Evolutionary conservation across 2,329 filamentous ascomycete species (phyloP).

Genomic region (Xylariaceae sp.): DNA sequence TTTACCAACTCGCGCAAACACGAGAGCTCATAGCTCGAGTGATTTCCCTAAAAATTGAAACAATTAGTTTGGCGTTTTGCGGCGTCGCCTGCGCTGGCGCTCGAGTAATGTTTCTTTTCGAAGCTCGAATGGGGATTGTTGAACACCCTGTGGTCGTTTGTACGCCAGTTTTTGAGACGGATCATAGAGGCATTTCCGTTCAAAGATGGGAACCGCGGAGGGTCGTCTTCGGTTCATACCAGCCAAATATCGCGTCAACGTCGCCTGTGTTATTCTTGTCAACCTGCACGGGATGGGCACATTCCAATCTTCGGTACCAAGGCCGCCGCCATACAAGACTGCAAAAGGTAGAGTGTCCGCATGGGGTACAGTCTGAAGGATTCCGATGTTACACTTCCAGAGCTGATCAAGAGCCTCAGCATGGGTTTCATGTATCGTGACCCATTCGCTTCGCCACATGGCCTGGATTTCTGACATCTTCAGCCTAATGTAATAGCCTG

Average conservation of each 20-base stretch:
- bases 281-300: neutral
- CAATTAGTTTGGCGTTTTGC: neutral
- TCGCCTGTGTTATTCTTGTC: constrained; percentile 3
- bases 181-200: neutral
- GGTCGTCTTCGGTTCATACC: constrained; percentile 3
- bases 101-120: neutral
- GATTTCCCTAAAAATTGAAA: neutral
- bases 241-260: constrained; percentile 1
- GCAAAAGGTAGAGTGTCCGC: constrained; percentile 16
- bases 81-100: neutral
- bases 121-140: neutral
- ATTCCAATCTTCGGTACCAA: neutral
- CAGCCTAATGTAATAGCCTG: constrained; percentile 19
- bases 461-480: constrained; percentile 12
- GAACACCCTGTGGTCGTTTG: neutral
- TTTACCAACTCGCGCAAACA: neutral
- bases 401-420: constrained; percentile 1
- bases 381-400: constrained; percentile 7
- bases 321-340: constrained; percentile 13
- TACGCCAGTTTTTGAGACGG: neutral
- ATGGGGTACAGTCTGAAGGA: constrained; percentile 10
- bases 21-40: neutral
- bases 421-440: constrained; percentile 8
- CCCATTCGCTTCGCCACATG: constrained; percentile 14
- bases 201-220: constrained; percentile 6